These are phyloP conservation scores for Fragilaria crotonensis DNA, from an alignment of 108 stramenopile genomes.

Conservation along the genomic window DNA sequence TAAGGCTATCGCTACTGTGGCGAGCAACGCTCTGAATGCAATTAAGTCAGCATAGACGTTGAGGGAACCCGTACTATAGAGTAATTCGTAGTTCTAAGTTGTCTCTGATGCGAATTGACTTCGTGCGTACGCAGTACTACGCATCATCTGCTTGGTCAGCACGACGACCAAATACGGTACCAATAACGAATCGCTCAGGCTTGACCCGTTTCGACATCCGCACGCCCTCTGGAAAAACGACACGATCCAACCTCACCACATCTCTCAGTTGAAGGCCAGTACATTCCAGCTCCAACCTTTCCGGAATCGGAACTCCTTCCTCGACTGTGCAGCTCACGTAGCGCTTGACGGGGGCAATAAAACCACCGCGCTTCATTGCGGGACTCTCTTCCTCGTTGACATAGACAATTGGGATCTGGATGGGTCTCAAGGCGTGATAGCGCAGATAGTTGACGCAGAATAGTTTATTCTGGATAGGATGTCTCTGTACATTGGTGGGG, in stretches of 20 bases:
- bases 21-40: conserved; percentile 66
- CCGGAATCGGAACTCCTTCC: conserved; percentile 67
- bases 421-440: conserved; percentile 64
- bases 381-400: conserved; percentile 74
- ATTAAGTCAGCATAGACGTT: no score
- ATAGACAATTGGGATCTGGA: conserved; percentile 53
- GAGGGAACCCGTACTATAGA: no score
- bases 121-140: no score
- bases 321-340: conserved; percentile 62
- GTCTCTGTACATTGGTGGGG: conserved; percentile 58
- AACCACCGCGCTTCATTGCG: conserved; percentile 77
- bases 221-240: conserved; percentile 73
- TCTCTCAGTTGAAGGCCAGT: conserved; percentile 60
- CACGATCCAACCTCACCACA: conserved; percentile 58
- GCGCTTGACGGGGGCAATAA: conserved; percentile 59
- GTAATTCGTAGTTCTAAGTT: no score
- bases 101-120: no score
- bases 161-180: conserved; percentile 58
- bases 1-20: conserved; percentile 78
- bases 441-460: conserved; percentile 71
- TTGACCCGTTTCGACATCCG: conserved; percentile 29
- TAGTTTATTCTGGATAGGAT: conserved; percentile 62
- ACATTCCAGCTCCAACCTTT: conserved; percentile 67
- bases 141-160: conserved; percentile 12
- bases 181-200: conserved; percentile 35